phyloP scores from a whole-genome alignment of 495 filamentous ascomycete genomes.

The Lepraria neglecta region DNA sequence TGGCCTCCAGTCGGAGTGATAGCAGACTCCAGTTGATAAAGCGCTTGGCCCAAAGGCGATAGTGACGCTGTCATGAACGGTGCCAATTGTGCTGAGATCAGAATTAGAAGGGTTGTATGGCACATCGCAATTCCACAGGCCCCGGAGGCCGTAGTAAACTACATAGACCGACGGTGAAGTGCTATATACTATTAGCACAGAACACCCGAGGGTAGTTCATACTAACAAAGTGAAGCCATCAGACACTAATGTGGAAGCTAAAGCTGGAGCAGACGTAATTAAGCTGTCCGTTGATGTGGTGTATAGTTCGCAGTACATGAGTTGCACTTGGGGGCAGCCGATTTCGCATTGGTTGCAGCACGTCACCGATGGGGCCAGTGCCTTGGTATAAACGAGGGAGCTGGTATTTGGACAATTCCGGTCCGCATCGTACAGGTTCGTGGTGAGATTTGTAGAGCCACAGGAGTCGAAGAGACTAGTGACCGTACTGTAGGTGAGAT shows the following conservation, averaged over 20 bases:
- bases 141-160: neutral
- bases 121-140: neutral
- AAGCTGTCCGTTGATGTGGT: no score
- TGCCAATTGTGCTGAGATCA: neutral
- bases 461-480: no score
- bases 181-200: neutral
- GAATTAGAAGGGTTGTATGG: neutral
- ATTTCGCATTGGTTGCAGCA: no score
- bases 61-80: neutral
- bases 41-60: neutral
- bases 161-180: conserved; percentile 12
- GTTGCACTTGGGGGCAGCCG: no score
- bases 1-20: neutral
- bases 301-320: no score
- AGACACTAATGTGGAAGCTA: neutral
- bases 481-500: no score
- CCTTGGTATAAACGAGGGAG: no score
- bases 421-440: no score
- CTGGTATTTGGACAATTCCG: no score
- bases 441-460: no score
- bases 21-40: conserved; percentile 5
- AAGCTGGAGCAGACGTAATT: no score
- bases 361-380: no score
- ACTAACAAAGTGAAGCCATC: conserved; percentile 5
- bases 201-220: neutral